A percentile compares a stretch with the other conserved stretches of the same genome.
Evolutionary conservation across 371 early-diverging fungal genomes (phyloP).

Genomic region (Cokeromyces recurvatus): DNA sequence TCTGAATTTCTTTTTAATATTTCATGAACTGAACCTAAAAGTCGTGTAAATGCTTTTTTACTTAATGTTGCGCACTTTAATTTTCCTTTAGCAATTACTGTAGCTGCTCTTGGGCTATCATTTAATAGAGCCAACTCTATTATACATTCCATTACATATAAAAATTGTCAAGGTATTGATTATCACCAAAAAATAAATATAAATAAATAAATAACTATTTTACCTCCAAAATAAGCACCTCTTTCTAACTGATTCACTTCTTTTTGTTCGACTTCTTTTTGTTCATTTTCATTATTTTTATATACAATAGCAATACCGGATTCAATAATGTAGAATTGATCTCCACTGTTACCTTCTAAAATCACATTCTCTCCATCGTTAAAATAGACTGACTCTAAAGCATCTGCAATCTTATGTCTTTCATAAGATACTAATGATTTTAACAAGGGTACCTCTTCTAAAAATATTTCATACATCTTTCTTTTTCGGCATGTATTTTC

Average conservation of each 20-base stretch:
- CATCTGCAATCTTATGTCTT: constrained; percentile 79
- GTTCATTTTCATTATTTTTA: constrained; percentile 53
- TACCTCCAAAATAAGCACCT: constrained; percentile 97
- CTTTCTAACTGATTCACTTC: constrained; percentile 71
- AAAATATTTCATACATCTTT: constrained; percentile 71
- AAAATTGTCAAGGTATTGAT: no score
- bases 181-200: no score
- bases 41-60: constrained; percentile 85
- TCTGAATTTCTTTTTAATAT: constrained; percentile 84
- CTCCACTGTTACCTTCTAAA: constrained; percentile 64
- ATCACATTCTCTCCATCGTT: constrained; percentile 65
- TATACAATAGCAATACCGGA: constrained; percentile 68
- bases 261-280: no score
- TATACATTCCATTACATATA: neutral
- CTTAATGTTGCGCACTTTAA: constrained; percentile 88
- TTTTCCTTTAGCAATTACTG: constrained; percentile 77
- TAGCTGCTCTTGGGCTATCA: constrained; percentile 85
- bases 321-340: constrained; percentile 76
- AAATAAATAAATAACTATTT: constrained; percentile 1
- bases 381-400: constrained; percentile 66
- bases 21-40: constrained; percentile 87
- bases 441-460: constrained; percentile 68
- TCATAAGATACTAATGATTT: constrained; percentile 66
- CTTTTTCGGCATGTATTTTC: constrained; percentile 69
- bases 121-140: constrained; percentile 84